Conservation (phyloP, 2,329 filamentous ascomycete species). For the Colletotrichum lentis region DNA sequence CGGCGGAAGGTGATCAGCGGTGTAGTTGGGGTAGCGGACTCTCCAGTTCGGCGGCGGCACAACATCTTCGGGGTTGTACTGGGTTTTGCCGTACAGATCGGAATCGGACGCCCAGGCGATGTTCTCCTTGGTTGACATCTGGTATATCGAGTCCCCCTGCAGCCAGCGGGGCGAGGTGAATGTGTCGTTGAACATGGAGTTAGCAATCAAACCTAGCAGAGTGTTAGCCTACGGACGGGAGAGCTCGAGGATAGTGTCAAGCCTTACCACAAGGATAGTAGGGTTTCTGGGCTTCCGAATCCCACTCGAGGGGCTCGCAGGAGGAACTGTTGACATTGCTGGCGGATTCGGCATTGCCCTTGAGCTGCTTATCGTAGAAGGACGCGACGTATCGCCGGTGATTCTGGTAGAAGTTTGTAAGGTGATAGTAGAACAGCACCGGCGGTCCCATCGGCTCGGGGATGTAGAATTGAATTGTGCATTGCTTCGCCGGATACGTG, state of each 20-base stretch:
- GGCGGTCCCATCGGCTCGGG: slow-evolving; percentile 82
- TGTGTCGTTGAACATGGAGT: slow-evolving; percentile 96
- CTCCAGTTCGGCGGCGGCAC: slow-evolving; percentile 89
- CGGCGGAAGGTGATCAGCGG: slow-evolving; percentile 69
- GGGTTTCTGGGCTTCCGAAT: slow-evolving; percentile 64
- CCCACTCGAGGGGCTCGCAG: slow-evolving; percentile 76
- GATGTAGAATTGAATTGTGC: slow-evolving; percentile 79
- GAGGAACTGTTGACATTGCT: slow-evolving; percentile 70
- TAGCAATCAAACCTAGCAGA: slow-evolving; percentile 77
- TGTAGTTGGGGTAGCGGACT: slow-evolving; percentile 71
- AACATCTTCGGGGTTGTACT: slow-evolving; percentile 72
- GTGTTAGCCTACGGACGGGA: background rate
- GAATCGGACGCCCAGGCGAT: slow-evolving; percentile 90
- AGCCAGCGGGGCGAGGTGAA: slow-evolving; percentile 72
- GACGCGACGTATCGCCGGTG: slow-evolving; percentile 95
- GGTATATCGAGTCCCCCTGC: slow-evolving; percentile 63
- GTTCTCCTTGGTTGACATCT: slow-evolving; percentile 75
- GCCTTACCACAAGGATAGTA: slow-evolving; percentile 82
- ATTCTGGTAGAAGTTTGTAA: slow-evolving; percentile 99
- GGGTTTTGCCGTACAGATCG: slow-evolving; percentile 76
- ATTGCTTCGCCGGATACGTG: slow-evolving; percentile 59
- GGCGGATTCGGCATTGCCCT: slow-evolving; percentile 70
- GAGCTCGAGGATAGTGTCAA: background rate
- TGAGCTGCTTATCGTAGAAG: slow-evolving; percentile 81
- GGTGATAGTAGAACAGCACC: slow-evolving; percentile 91